Evolutionary conservation across 2,329 filamentous ascomycete species (phyloP).

Genomic region (Trichothecium roseum): DNA sequence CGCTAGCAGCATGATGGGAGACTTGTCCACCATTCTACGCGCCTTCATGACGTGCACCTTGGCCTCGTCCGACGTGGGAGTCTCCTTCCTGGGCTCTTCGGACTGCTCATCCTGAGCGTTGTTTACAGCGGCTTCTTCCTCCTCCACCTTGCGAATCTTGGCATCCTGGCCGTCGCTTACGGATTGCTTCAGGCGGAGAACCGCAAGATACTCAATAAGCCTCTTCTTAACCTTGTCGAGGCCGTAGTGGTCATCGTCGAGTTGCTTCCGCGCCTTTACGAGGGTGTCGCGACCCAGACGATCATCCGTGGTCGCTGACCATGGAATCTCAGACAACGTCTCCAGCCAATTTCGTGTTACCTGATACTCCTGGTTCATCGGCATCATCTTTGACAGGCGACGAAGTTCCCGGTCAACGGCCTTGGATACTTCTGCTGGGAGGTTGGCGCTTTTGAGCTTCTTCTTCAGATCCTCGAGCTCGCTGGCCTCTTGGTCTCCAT

Average conservation of each 20-base stretch:
- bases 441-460: slow-evolving; percentile 68
- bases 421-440: slow-evolving; percentile 78
- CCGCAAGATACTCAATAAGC: slow-evolving; percentile 86
- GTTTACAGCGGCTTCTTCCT: slow-evolving; percentile 32
- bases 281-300: slow-evolving; percentile 74
- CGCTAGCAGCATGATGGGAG: slow-evolving; percentile 85
- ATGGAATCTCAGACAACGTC: slow-evolving; percentile 87
- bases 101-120: slow-evolving; percentile 14
- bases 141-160: slow-evolving; percentile 60
- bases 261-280: slow-evolving; percentile 69
- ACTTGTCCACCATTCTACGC: slow-evolving; percentile 86
- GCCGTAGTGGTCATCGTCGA: slow-evolving; percentile 94
- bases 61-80: slow-evolving; percentile 24
- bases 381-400: slow-evolving; percentile 87
- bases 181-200: slow-evolving; percentile 88
- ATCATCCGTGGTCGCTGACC: slow-evolving; percentile 77
- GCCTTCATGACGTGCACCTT: slow-evolving; percentile 69
- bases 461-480: slow-evolving; percentile 89
- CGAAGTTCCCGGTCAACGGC: slow-evolving; percentile 85
- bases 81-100: slow-evolving; percentile 13
- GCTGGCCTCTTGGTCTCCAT: slow-evolving; percentile 72
- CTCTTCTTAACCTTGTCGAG: slow-evolving; percentile 96
- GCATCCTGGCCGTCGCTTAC: slow-evolving; percentile 75
- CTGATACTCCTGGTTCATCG: slow-evolving; percentile 90
- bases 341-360: slow-evolving; percentile 91